These are phyloP conservation scores for Botrytis hyacinthi DNA, from an alignment of 2,329 filamentous ascomycete genomes.

Conservation along the genomic window DNA sequence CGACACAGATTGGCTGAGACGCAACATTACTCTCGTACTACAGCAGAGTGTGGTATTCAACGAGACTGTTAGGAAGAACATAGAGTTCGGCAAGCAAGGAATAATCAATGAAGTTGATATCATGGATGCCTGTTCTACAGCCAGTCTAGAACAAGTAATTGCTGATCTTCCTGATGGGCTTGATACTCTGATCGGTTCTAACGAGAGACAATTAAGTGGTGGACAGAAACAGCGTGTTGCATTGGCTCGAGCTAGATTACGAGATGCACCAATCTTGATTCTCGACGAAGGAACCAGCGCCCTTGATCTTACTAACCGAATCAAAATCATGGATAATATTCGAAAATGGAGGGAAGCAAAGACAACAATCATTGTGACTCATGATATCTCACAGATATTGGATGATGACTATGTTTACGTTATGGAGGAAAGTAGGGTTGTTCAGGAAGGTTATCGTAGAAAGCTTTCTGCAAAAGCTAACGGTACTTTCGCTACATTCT, in stretches of 20 bases:
- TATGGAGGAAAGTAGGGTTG: constrained; percentile 65
- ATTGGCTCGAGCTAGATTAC: constrained; percentile 72
- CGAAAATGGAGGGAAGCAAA: constrained; percentile 73
- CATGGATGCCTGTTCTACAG: constrained; percentile 60
- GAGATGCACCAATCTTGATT: constrained; percentile 77
- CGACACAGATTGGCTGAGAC: constrained; percentile 68
- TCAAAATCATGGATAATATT: constrained; percentile 70
- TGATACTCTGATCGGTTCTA: constrained; percentile 67
- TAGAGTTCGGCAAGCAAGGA: constrained; percentile 64
- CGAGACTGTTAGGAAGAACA: constrained; percentile 74
- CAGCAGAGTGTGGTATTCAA: constrained; percentile 80
- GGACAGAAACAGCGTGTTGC: constrained; percentile 82
- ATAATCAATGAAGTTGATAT: constrained; percentile 57
- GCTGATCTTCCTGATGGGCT: constrained; percentile 65
- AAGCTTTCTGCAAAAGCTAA: constrained; percentile 49
- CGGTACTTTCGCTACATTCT: constrained; percentile 49
- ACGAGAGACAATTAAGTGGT: constrained; percentile 73
- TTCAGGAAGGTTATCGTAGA: constrained; percentile 65
- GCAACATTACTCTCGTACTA: constrained; percentile 77
- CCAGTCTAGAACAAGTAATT: constrained; percentile 68
- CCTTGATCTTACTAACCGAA: constrained; percentile 70
- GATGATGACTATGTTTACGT: constrained; percentile 76
- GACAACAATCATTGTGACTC: constrained; percentile 91
- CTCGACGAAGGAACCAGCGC: constrained; percentile 88
- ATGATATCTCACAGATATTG: constrained; percentile 76